A percentile compares a stretch with the other conserved stretches of the same genome.
phyloP scores from a whole-genome alignment of 2,329 filamentous ascomycete species.

The Rhexocercosporidium sp. region DNA sequence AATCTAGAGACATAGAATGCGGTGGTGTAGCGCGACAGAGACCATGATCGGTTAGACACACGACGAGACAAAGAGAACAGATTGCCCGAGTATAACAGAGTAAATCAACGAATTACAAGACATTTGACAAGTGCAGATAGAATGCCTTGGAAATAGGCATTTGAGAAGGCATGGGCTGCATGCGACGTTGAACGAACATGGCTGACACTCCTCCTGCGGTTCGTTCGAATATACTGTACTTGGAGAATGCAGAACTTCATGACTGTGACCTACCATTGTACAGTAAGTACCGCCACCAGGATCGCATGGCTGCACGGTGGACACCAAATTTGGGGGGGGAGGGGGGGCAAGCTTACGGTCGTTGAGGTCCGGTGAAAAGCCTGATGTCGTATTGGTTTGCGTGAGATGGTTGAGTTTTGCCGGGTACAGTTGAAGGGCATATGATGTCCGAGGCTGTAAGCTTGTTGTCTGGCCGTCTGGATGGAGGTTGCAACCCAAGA shows the following conservation, averaged over 20 bases:
- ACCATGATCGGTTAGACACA: neutral
- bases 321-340: neutral
- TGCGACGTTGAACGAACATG: conserved; percentile 34
- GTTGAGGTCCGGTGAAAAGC: conserved; percentile 12
- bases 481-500: conserved; percentile 1
- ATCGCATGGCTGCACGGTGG: conserved; percentile 25
- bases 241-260: conserved; percentile 3
- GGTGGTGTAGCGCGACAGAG: conserved; percentile 19
- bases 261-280: neutral
- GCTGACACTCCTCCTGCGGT: conserved; percentile 30
- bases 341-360: conserved; percentile 26
- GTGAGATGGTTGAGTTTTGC: conserved; percentile 33
- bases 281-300: conserved; percentile 31
- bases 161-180: conserved; percentile 29
- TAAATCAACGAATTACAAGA: neutral
- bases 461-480: neutral
- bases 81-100: neutral
- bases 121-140: conserved; percentile 9
- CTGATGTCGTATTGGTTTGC: neutral
- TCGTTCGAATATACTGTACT: neutral
- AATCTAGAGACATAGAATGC: conserved; percentile 28
- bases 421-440: conserved; percentile 25
- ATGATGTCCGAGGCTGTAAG: conserved; percentile 9
- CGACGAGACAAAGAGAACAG: conserved; percentile 1
- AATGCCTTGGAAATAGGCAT: conserved; percentile 16